Conservation (phyloP, 768 basidiomycete genomes). For the Polyporus arcularius region DNA sequence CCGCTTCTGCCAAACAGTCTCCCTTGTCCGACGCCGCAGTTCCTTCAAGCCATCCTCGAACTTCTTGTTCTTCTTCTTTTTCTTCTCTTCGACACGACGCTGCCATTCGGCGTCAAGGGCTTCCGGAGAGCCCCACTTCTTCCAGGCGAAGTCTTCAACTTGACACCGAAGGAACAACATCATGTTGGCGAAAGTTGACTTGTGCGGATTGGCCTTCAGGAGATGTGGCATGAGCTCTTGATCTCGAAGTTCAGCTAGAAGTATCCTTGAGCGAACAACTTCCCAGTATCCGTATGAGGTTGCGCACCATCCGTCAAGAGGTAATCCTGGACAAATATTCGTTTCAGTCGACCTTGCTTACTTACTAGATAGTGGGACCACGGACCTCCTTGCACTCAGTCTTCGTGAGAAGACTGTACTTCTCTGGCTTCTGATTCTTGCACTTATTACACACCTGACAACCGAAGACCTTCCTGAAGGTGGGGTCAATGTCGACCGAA, state of each 20-base stretch:
- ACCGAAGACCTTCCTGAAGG: slow-evolving; percentile 78
- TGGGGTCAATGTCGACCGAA: slow-evolving; percentile 86
- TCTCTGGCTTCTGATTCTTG: slow-evolving; percentile 87
- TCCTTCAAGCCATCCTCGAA: slow-evolving; percentile 90
- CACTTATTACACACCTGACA: slow-evolving; percentile 88
- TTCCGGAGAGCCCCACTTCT: slow-evolving; percentile 96
- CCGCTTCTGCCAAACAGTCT: slow-evolving; percentile 86
- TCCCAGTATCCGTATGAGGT: background rate
- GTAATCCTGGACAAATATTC: slow-evolving; percentile 66
- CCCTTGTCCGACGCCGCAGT: slow-evolving; percentile 79
- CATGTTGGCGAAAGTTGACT: slow-evolving; percentile 97
- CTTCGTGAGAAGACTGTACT: slow-evolving; percentile 94
- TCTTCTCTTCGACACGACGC: slow-evolving; percentile 76
- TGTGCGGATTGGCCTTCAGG: slow-evolving; percentile 92
- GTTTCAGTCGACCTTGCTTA: too few relatives aligned
- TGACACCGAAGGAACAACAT: slow-evolving; percentile 95
- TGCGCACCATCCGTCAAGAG: slow-evolving; percentile 86
- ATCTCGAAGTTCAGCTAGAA: slow-evolving; percentile 88
- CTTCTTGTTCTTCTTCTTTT: slow-evolving; percentile 89
- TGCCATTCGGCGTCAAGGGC: slow-evolving; percentile 89
- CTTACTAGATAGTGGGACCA: background rate
- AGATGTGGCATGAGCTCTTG: slow-evolving; percentile 91
- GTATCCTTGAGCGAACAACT: background rate
- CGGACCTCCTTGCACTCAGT: slow-evolving; percentile 95
- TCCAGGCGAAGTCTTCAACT: slow-evolving; percentile 95